A percentile compares a stretch with the other conserved stretches of the same genome.
Conservation (phyloP, 2,329 filamentous ascomycete species). For the Aspergillus caelatus region DNA sequence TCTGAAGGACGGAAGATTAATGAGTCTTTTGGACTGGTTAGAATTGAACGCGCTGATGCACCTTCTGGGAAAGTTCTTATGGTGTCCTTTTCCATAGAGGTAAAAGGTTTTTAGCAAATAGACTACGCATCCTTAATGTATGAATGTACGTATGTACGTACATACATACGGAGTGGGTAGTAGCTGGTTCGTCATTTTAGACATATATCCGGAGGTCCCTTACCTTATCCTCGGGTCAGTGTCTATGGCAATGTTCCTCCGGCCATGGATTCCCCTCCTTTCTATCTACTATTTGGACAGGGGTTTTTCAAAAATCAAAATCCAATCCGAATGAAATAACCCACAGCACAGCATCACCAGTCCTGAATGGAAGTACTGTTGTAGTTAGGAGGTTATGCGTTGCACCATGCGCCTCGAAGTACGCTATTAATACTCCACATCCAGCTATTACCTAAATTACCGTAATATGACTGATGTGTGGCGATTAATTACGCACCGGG, state of each 20-base stretch:
- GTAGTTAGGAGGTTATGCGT: not conserved
- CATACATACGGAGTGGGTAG: not conserved
- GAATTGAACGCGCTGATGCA: not conserved
- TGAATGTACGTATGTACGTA: not conserved
- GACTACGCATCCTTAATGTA: not conserved
- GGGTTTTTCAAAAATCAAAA: not conserved
- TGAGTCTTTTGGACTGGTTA: not conserved
- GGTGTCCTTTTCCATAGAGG: not conserved
- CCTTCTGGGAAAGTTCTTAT: not conserved
- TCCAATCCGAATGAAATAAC: not conserved
- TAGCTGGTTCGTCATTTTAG: not conserved
- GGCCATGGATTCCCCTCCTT: not conserved
- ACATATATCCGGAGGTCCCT: not conserved
- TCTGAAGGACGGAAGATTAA: not conserved
- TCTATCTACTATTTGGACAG: not conserved
- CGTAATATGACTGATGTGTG: not conserved
- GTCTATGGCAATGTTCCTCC: not conserved
- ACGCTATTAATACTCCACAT: slow-evolving; percentile 6
- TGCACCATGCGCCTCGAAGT: not conserved
- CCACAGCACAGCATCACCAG: not conserved
- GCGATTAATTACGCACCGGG: not conserved
- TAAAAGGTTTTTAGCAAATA: not conserved
- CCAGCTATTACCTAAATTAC: slow-evolving; percentile 2
- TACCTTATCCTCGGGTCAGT: not conserved
- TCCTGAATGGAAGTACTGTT: not conserved